These are phyloP conservation scores for Paraphaeosphaeria sporulosa DNA, from an alignment of 2,329 filamentous ascomycete genomes.

Conservation along the genomic window DNA sequence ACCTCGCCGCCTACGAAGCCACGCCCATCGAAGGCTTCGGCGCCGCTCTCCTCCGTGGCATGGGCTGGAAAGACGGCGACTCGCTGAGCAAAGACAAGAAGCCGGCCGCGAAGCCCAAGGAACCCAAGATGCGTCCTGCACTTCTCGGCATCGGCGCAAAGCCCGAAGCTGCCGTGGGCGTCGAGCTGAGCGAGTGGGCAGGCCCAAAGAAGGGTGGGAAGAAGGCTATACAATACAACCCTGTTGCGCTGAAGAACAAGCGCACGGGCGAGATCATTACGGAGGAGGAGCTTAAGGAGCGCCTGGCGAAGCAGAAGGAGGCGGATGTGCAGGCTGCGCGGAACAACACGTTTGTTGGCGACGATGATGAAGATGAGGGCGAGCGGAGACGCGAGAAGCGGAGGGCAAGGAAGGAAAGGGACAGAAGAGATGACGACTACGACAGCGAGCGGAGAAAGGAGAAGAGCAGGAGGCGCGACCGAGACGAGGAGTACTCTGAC, in stretches of 20 bases:
- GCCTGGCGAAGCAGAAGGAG: constrained; percentile 57
- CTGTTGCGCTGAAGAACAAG: constrained; percentile 67
- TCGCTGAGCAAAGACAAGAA: constrained; percentile 61
- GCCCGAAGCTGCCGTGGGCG: constrained; percentile 66
- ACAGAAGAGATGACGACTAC: constrained; percentile 29
- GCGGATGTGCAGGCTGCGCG: constrained; percentile 45
- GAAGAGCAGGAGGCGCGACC: not conserved
- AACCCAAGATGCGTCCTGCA: constrained; percentile 75
- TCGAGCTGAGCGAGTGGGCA: constrained; percentile 80
- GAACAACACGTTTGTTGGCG: constrained; percentile 24
- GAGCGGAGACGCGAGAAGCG: constrained; percentile 29
- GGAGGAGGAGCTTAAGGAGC: constrained; percentile 66
- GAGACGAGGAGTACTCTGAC: constrained; percentile 18
- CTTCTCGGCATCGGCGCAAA: constrained; percentile 90
- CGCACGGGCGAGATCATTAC: constrained; percentile 68
- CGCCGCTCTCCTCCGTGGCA: constrained; percentile 84
- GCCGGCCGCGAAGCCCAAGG: constrained; percentile 61
- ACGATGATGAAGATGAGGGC: constrained; percentile 26
- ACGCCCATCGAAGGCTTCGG: constrained; percentile 96
- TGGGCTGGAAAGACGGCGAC: constrained; percentile 87
- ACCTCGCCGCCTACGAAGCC: constrained; percentile 82
- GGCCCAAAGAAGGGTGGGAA: constrained; percentile 54
- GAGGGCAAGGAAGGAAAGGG: constrained; percentile 24
- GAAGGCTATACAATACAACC: constrained; percentile 64
- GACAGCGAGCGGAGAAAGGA: constrained; percentile 31